Conservation (phyloP, 2,329 filamentous ascomycete genomes). For the Aspergillus pseudoviridinutans region DNA sequence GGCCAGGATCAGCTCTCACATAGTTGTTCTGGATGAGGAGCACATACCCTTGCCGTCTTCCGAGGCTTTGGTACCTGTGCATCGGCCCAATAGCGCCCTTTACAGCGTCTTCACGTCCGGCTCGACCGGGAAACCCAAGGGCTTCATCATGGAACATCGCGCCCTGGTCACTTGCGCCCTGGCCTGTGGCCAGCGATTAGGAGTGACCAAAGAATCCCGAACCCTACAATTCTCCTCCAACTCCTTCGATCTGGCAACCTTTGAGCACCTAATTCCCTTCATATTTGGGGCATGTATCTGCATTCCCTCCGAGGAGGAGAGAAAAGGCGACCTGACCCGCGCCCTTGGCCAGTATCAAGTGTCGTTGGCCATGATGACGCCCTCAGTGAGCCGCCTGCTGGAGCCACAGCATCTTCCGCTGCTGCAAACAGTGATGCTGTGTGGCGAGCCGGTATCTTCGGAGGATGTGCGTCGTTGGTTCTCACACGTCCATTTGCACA, state of each 20-base stretch:
- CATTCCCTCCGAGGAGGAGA: constrained; percentile 5
- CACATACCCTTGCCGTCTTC: neutral
- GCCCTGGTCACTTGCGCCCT: neutral
- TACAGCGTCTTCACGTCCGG: neutral
- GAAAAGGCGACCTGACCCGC: neutral
- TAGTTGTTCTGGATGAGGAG: neutral
- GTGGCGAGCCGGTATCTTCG: neutral
- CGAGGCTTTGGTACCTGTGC: neutral
- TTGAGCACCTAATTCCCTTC: constrained; percentile 29
- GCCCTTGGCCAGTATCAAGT: neutral
- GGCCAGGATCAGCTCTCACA: neutral
- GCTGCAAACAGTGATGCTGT: neutral
- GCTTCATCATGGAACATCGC: neutral
- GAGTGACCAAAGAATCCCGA: constrained; percentile 29
- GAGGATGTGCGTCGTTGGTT: neutral
- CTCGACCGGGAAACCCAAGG: neutral
- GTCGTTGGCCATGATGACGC: constrained; percentile 1
- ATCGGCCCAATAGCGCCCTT: neutral
- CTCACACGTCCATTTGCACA: neutral
- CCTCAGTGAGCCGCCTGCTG: constrained; percentile 1
- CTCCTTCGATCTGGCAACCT: constrained; percentile 39
- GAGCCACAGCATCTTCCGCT: neutral
- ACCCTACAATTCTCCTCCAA: constrained; percentile 31
- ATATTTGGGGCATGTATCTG: constrained; percentile 7
- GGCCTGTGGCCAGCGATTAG: neutral